phyloP scores from a whole-genome alignment of 2,329 filamentous ascomycete species.

The Hypoxylon sp. region DNA sequence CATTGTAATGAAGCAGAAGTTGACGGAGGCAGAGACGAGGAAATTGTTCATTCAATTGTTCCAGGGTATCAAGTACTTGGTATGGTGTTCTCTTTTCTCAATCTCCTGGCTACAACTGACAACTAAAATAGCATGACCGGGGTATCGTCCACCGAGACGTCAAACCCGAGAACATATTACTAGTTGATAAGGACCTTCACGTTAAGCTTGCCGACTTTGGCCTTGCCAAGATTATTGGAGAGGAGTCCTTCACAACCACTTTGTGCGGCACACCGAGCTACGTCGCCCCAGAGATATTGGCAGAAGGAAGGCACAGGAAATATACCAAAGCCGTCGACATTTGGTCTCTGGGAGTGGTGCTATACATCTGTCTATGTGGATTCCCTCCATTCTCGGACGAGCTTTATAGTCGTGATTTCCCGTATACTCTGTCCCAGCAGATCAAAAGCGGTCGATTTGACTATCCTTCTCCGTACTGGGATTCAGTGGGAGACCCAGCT shows the following conservation, averaged over 20 bases:
- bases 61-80: slow-evolving; percentile 93
- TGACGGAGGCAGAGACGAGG: slow-evolving; percentile 86
- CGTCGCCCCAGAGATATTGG: slow-evolving; percentile 94
- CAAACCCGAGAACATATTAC: slow-evolving; percentile 95
- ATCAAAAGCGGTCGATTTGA: slow-evolving; percentile 92
- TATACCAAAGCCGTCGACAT: slow-evolving; percentile 97
- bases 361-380: slow-evolving; percentile 97
- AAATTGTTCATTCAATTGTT: slow-evolving; percentile 94
- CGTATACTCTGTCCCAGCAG: slow-evolving; percentile 88
- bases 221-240: slow-evolving; percentile 97
- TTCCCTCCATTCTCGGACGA: slow-evolving; percentile 98
- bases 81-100: slow-evolving; percentile 62
- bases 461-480: slow-evolving; percentile 97
- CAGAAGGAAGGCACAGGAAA: slow-evolving; percentile 83
- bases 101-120: slow-evolving; percentile 50
- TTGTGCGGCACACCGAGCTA: slow-evolving; percentile 97
- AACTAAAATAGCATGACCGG: slow-evolving; percentile 81
- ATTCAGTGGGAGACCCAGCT: slow-evolving; percentile 86
- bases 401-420: slow-evolving; percentile 83
- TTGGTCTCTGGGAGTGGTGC: slow-evolving; percentile 96
- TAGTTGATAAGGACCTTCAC: slow-evolving; percentile 86
- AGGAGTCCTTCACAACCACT: slow-evolving; percentile 97
- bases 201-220: slow-evolving; percentile 98
- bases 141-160: slow-evolving; percentile 98
- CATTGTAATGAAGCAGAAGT: slow-evolving; percentile 91